phyloP scores from a whole-genome alignment of 2,329 filamentous ascomycete genomes.

The Colletotrichum musae region DNA sequence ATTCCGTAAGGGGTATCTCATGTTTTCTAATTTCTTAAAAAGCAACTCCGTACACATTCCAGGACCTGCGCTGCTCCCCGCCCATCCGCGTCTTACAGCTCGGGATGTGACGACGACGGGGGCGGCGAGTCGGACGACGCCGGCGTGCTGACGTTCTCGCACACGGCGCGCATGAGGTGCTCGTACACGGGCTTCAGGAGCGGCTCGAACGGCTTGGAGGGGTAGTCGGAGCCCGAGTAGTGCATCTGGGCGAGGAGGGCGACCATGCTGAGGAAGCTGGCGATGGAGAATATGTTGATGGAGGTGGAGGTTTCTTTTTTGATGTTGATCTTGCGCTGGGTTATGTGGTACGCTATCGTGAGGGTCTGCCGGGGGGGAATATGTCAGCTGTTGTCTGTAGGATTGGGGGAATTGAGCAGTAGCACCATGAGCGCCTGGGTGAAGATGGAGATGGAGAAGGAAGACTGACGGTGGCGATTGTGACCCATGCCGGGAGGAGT shows the following conservation, averaged over 20 bases:
- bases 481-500: conserved; percentile 83
- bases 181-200: conserved; percentile 28
- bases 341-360: conserved; percentile 82
- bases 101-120: conserved; percentile 4
- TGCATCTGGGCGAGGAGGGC: conserved; percentile 78
- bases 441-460: conserved; percentile 7
- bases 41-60: not conserved
- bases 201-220: conserved; percentile 64
- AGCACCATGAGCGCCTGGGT: not conserved
- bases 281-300: conserved; percentile 82
- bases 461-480: conserved; percentile 77
- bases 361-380: conserved; percentile 67
- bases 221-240: conserved; percentile 72
- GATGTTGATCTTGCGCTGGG: conserved; percentile 84
- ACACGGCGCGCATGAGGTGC: conserved; percentile 8
- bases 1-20: conserved; percentile 30
- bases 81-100: conserved; percentile 3
- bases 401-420: too few relatives aligned
- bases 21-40: too few relatives aligned
- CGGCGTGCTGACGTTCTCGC: conserved; percentile 18
- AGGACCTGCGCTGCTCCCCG: too few relatives aligned
- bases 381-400: conserved; percentile 1
- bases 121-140: not conserved
- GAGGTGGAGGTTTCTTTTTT: conserved; percentile 84
- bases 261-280: conserved; percentile 83